Percentiles rank a stretch among this genome's conserved stretches.
phyloP scores from a whole-genome alignment of 2,329 filamentous ascomycete species.

The Didymella lethalis region DNA sequence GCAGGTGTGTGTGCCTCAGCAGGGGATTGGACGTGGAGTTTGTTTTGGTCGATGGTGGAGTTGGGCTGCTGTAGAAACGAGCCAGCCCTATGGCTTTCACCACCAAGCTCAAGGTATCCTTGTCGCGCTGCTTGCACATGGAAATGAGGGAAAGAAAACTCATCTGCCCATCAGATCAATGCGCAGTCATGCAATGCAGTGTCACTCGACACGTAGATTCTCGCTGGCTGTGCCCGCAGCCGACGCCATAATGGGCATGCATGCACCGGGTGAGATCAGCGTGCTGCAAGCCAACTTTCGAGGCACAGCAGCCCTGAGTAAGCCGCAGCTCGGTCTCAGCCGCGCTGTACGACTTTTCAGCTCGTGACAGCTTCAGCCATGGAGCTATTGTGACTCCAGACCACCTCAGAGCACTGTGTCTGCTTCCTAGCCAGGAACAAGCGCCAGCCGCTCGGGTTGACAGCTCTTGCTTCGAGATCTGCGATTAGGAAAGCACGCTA shows the following conservation, averaged over 20 bases:
- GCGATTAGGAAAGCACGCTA: conserved; percentile 17
- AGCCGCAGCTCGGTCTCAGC: not conserved
- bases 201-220: not conserved
- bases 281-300: conserved; percentile 11
- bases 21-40: conserved; percentile 19
- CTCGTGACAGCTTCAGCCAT: not conserved
- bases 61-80: conserved; percentile 21
- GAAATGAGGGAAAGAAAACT: not conserved
- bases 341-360: not conserved
- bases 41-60: conserved; percentile 18
- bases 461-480: conserved; percentile 3
- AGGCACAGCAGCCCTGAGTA: conserved; percentile 11
- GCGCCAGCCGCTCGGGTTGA: not conserved
- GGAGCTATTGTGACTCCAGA: not conserved
- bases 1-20: conserved; percentile 18
- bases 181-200: not conserved
- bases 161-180: conserved; percentile 1
- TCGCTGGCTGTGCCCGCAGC: conserved; percentile 4
- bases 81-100: conserved; percentile 15
- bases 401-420: not conserved
- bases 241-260: conserved; percentile 7
- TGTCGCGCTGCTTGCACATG: not conserved
- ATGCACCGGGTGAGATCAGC: conserved; percentile 21
- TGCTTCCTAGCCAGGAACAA: conserved; percentile 5
- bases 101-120: conserved; percentile 15